Evolutionary conservation across 805 yeast species (phyloP).

Genomic region (Cyberlindnera maritima): DNA sequence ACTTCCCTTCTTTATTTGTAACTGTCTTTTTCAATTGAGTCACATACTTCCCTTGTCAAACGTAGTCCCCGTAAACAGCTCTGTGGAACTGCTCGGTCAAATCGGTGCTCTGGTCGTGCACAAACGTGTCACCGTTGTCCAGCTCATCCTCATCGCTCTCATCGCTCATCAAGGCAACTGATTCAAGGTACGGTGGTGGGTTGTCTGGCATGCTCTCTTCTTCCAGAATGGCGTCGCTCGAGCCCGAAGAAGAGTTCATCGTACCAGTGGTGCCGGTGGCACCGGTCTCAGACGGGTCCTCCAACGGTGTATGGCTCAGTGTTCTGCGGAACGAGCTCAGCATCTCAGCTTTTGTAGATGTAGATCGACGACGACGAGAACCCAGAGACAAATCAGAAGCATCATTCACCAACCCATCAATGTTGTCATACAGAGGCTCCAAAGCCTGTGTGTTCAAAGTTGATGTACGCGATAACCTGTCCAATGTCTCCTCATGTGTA

Average conservation of each 20-base stretch:
- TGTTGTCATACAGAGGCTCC: conserved; percentile 15
- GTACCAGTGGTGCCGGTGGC: background rate
- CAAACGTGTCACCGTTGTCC: conserved; percentile 2
- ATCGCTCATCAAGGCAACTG: conserved; percentile 26
- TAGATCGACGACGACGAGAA: conserved; percentile 6
- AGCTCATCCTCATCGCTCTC: conserved; percentile 12
- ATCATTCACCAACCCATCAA: conserved; percentile 23
- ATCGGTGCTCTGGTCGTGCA: conserved; percentile 17
- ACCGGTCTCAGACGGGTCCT: conserved; percentile 3
- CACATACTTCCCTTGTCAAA: background rate
- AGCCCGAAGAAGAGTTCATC: too few species aligned
- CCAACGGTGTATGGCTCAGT: background rate
- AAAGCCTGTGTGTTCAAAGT: conserved; percentile 12
- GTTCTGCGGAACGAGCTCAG: conserved; percentile 15
- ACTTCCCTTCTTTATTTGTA: background rate
- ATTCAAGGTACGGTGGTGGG: conserved; percentile 37
- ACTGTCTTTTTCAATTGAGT: too few species aligned
- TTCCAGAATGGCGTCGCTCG: conserved; percentile 1
- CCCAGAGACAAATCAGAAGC: conserved; percentile 1
- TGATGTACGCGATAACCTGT: conserved; percentile 20
- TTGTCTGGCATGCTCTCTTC: conserved; percentile 8
- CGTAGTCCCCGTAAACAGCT: conserved; percentile 12
- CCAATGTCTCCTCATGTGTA: conserved; percentile 19
- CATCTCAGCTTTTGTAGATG: conserved; percentile 13
- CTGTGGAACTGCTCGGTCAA: conserved; percentile 22